These are phyloP conservation scores for Elsinoe ampelina DNA, from an alignment of 2,329 filamentous ascomycete species.

Conservation along the genomic window DNA sequence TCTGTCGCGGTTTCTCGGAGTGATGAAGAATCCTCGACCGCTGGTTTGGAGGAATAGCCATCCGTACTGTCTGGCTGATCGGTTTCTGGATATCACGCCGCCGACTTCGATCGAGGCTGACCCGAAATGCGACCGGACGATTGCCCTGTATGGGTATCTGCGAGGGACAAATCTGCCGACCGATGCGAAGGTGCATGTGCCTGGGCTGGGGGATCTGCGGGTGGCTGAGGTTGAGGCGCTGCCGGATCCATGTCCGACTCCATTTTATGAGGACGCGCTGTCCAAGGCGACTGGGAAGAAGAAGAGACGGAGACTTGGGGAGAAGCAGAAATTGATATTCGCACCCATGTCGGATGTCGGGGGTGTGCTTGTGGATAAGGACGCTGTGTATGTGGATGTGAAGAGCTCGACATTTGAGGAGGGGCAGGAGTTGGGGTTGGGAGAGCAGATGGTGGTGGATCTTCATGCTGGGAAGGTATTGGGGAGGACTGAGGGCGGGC, in stretches of 20 bases:
- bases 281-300: constrained; percentile 79
- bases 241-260: constrained; percentile 92
- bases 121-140: constrained; percentile 77
- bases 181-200: constrained; percentile 79
- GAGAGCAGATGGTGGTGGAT: constrained; percentile 87
- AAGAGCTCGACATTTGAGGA: constrained; percentile 63
- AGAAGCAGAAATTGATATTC: constrained; percentile 94
- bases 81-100: constrained; percentile 89
- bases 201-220: constrained; percentile 81
- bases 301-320: constrained; percentile 69
- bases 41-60: constrained; percentile 94
- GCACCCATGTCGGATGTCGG: constrained; percentile 98
- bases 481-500: constrained; percentile 70
- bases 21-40: constrained; percentile 99
- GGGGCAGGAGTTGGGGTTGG: constrained; percentile 70
- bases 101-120: constrained; percentile 85
- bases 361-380: constrained; percentile 90
- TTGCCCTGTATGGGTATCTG: constrained; percentile 88
- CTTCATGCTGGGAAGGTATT: constrained; percentile 78
- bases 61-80: constrained; percentile 86
- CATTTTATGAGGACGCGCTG: constrained; percentile 76
- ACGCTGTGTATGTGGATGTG: constrained; percentile 82
- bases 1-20: constrained; percentile 83
- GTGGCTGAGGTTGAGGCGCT: constrained; percentile 76
- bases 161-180: constrained; percentile 89